Percentiles rank a stretch among this genome's conserved stretches.
Evolutionary conservation across 495 filamentous ascomycete species (phyloP).

Genomic region (Aspergillus indologenus): DNA sequence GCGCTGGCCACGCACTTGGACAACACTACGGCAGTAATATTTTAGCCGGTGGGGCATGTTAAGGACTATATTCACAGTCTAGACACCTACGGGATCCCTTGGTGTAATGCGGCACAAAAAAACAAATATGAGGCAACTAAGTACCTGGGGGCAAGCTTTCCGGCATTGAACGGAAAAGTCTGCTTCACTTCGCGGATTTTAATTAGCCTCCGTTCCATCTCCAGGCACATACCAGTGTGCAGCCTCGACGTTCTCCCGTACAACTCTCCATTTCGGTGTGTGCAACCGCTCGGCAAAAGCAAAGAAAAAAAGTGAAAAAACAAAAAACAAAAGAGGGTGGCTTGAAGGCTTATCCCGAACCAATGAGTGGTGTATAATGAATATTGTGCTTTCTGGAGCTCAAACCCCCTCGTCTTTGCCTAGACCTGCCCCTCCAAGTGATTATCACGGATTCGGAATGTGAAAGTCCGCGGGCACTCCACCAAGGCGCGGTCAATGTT

Average conservation of each 20-base stretch:
- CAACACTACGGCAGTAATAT: not conserved
- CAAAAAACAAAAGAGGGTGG: not conserved
- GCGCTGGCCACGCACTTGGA: not conserved
- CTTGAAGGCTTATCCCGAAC: not conserved
- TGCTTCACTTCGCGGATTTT: not conserved
- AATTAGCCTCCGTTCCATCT: not conserved
- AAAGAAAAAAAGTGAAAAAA: not conserved
- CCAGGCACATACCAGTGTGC: not conserved
- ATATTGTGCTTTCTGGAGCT: not conserved
- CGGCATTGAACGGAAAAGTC: not conserved
- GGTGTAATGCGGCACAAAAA: not conserved
- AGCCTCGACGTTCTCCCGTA: not conserved
- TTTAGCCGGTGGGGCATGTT: conserved; percentile 1
- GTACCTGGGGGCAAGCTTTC: not conserved
- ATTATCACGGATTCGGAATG: not conserved
- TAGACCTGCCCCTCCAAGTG: not conserved
- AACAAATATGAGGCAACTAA: not conserved
- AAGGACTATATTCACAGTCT: not conserved
- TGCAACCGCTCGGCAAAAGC: not conserved
- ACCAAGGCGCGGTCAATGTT: not conserved
- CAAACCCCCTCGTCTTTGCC: not conserved
- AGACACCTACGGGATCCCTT: not conserved
- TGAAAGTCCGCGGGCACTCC: not conserved
- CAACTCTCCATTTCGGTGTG: not conserved
- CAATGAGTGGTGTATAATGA: not conserved